Conservation (phyloP, 139 green algal species). For the Volvox reticuliferus region DNA sequence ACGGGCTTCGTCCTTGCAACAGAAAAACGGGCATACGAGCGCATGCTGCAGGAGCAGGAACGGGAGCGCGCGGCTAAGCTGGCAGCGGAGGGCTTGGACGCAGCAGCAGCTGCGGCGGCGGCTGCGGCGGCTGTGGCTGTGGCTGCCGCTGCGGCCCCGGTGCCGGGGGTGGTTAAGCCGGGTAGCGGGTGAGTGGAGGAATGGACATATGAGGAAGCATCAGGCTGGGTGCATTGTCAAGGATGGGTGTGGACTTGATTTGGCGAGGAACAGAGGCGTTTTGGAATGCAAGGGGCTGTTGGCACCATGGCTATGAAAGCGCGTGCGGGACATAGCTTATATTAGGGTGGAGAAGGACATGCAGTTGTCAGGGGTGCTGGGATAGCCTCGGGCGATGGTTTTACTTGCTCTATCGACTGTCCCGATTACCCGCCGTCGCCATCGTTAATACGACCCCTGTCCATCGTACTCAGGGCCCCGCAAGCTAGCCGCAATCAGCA, state of each 20-base stretch:
- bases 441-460: too few relatives aligned
- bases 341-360: too few relatives aligned
- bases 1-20: conserved; percentile 41
- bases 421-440: too few relatives aligned
- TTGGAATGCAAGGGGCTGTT: not conserved
- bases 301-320: too few relatives aligned
- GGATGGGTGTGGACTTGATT: not conserved
- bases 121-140: not conserved
- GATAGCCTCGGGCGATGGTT: too few relatives aligned
- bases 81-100: not conserved
- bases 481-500: too few relatives aligned
- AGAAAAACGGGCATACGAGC: conserved; percentile 33
- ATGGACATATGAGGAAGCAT: too few relatives aligned
- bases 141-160: not conserved
- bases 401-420: too few relatives aligned
- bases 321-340: too few relatives aligned
- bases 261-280: too few relatives aligned
- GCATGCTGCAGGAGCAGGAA: conserved; percentile 17
- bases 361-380: too few relatives aligned
- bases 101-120: not conserved
- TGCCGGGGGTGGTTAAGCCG: not conserved
- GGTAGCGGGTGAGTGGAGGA: not conserved
- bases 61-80: not conserved
- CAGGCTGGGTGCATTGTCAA: not conserved
- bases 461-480: too few relatives aligned